Conservation (phyloP, 257 asterid species). For the Plantago ovata region DNA sequence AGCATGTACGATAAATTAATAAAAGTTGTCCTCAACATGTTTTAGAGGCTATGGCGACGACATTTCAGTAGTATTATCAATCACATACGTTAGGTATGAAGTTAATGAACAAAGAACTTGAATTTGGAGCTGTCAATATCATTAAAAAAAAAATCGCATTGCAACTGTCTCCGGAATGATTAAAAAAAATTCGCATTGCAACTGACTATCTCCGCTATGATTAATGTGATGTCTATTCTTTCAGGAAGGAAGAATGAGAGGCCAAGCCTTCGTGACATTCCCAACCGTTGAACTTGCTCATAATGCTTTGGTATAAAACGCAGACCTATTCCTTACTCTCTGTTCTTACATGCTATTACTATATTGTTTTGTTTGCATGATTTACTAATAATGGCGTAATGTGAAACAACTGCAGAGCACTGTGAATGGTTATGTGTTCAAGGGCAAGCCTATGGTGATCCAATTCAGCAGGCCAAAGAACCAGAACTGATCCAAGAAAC, state of each 20-base stretch:
- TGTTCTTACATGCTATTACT: too few species aligned
- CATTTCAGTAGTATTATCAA: background rate
- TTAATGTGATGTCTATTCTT: conserved; percentile 16
- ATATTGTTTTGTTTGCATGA: too few species aligned
- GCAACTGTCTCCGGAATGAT: conserved; percentile 1
- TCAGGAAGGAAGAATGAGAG: conserved; percentile 99
- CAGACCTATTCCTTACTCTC: too few species aligned
- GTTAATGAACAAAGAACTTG: background rate
- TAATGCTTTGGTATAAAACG: conserved; percentile 61
- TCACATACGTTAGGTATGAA: background rate
- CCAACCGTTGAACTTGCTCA: conserved; percentile 84
- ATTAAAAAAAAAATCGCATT: background rate
- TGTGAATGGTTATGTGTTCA: conserved; percentile 72
- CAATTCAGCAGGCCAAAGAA: conserved; percentile 58
- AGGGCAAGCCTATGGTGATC: conserved; percentile 86
- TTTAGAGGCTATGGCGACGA: background rate
- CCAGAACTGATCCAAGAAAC: too few species aligned
- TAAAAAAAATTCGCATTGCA: conserved; percentile 2
- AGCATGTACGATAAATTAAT: background rate
- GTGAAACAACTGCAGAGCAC: conserved; percentile 53
- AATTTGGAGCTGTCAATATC: background rate
- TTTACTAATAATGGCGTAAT: too few species aligned
- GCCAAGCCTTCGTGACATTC: conserved; percentile 93
- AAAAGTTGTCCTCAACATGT: background rate
- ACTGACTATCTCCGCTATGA: conserved; percentile 3